phyloP scores from a whole-genome alignment of 2,329 filamentous ascomycete genomes.

The Ascocoryne sarcoides region DNA sequence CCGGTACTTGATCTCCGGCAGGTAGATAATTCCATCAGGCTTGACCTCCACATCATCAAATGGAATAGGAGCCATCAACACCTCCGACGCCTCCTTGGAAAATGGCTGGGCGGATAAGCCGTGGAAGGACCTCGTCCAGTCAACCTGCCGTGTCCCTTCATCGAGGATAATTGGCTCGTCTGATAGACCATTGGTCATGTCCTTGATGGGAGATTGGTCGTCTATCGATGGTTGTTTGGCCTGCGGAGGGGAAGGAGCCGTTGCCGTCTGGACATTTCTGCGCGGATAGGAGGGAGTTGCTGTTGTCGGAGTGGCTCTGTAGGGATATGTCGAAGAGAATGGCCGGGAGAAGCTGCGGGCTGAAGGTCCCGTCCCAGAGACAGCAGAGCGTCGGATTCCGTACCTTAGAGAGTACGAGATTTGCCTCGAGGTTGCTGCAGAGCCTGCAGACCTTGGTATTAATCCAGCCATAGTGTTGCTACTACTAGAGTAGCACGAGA shows the following conservation, averaged over 20 bases:
- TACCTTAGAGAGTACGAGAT: background rate
- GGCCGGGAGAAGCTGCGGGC: background rate
- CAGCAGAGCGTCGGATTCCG: background rate
- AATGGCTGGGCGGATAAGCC: constrained; percentile 57
- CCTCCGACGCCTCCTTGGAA: constrained; percentile 51
- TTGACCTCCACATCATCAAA: constrained; percentile 87
- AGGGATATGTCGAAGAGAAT: background rate
- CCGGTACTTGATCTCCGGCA: constrained; percentile 97
- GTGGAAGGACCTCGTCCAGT: constrained; percentile 66
- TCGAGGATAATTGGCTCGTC: constrained; percentile 40
- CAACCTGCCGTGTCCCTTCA: constrained; percentile 46
- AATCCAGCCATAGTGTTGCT: background rate
- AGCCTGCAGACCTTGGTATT: background rate
- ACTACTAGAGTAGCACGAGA: background rate
- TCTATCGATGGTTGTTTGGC: constrained; percentile 44
- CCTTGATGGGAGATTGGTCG: constrained; percentile 26
- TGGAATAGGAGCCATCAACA: constrained; percentile 54
- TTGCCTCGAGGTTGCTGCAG: background rate
- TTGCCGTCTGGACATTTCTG: background rate
- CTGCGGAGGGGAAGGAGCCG: background rate
- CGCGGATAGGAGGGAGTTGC: background rate
- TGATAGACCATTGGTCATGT: constrained; percentile 41
- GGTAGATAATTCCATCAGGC: constrained; percentile 90
- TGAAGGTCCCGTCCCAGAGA: background rate
- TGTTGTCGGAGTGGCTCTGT: background rate